These are phyloP conservation scores for Trichopus zeylanicus DNA, from an alignment of 116 monocot species.

Conservation along the genomic window DNA sequence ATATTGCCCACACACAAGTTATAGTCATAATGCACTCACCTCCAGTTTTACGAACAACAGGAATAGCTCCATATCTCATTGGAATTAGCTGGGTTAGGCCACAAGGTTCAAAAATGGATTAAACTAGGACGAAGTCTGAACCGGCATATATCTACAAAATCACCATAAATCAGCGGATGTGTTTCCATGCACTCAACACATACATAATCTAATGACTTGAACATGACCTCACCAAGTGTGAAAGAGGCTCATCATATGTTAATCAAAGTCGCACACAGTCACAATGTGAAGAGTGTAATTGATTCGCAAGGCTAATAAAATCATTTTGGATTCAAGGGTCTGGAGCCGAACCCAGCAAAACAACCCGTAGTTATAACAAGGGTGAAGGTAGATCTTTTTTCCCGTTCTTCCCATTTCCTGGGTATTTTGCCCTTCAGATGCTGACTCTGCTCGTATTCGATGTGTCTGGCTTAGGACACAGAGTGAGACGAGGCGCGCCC, in stretches of 20 bases:
- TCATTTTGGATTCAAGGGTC: conserved; percentile 91
- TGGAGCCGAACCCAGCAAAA: conserved; percentile 93
- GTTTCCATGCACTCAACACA: background rate
- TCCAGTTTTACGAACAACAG: conserved; percentile 98
- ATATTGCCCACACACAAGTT: background rate
- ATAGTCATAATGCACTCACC: conserved; percentile 30
- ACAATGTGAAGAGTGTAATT: conserved; percentile 68
- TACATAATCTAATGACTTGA: background rate
- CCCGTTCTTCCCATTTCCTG: too few relatives aligned
- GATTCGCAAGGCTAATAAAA: conserved; percentile 66
- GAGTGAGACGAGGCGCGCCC: too few relatives aligned
- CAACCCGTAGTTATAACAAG: conserved; percentile 44
- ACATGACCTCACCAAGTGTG: conserved; percentile 62
- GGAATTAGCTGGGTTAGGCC: conserved; percentile 91
- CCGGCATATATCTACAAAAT: conserved; percentile 89
- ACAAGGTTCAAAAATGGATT: conserved; percentile 95
- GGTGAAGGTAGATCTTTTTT: too few relatives aligned
- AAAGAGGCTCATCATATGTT: conserved; percentile 94
- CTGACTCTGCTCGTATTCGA: too few relatives aligned
- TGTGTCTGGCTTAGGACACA: too few relatives aligned
- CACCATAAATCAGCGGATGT: background rate
- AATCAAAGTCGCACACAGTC: conserved; percentile 58
- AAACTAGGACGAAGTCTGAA: conserved; percentile 92
- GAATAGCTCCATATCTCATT: conserved; percentile 96
- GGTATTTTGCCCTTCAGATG: too few relatives aligned